Percentiles rank a stretch among this genome's conserved stretches.
Conservation (phyloP, 805 yeast genomes). For the Monosporozyma siamensis region DNA sequence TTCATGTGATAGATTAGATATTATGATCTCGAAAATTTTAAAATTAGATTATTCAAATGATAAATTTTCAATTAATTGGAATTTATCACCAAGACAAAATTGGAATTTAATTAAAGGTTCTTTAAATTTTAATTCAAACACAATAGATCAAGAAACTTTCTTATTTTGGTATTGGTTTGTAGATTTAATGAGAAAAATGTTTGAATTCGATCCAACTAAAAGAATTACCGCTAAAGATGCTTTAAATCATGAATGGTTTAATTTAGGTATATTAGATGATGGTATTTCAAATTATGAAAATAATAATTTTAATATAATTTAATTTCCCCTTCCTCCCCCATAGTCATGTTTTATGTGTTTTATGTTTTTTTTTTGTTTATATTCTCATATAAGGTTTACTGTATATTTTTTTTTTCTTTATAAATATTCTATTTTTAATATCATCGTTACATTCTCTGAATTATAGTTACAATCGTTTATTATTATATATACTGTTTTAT, state of each 20-base stretch:
- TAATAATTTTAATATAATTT: conserved; percentile 2
- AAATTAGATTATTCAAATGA: conserved; percentile 22
- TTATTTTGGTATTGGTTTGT: conserved; percentile 77
- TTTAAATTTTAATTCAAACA: too few species aligned
- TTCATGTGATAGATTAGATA: conserved; percentile 25
- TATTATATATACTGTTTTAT: too few species aligned
- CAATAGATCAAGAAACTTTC: conserved; percentile 51
- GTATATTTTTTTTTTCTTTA: not conserved
- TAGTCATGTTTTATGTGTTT: too few species aligned
- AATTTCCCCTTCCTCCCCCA: too few species aligned
- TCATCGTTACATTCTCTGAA: too few species aligned
- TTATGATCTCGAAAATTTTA: conserved; percentile 21
- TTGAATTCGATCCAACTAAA: conserved; percentile 62
- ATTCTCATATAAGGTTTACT: not conserved
- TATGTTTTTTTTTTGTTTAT: not conserved
- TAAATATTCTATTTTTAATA: not conserved
- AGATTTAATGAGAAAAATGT: conserved; percentile 56
- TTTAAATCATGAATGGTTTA: conserved; percentile 75
- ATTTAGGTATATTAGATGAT: conserved; percentile 49
- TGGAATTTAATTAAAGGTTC: conserved; percentile 18
- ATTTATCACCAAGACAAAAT: conserved; percentile 24
- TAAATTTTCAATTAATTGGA: conserved; percentile 24
- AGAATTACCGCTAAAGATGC: conserved; percentile 72
- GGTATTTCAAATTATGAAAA: conserved; percentile 33
- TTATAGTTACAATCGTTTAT: too few species aligned